These are phyloP conservation scores for Przewalskia tangutica DNA, from an alignment of 257 asterid species.

Conservation along the genomic window DNA sequence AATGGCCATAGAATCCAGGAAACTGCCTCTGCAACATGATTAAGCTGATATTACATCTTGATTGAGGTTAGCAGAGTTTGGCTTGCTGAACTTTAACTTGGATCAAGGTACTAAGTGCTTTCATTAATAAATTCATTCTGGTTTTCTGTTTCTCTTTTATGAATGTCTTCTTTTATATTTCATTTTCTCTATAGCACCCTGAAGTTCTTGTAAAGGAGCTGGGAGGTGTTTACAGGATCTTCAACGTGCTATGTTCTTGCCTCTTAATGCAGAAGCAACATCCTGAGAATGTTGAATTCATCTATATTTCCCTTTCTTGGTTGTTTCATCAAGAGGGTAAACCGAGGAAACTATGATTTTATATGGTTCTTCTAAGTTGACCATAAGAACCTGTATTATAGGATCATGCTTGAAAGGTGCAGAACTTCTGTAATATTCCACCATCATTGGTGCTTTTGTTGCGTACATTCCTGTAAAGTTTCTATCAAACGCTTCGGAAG, in stretches of 20 bases:
- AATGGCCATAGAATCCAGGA: neutral
- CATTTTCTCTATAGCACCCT: neutral
- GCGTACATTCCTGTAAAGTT: neutral
- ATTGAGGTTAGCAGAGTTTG: neutral
- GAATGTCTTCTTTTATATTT: neutral
- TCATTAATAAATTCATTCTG: neutral
- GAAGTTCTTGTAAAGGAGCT: neutral
- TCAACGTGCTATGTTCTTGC: neutral
- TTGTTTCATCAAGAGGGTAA: neutral
- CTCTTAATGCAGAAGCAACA: neutral
- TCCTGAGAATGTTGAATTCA: neutral
- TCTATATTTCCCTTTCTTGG: neutral
- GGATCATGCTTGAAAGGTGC: neutral
- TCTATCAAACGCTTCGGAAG: neutral
- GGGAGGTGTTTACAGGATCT: neutral
- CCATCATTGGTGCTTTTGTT: neutral
- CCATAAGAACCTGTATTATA: neutral
- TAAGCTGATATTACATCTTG: neutral
- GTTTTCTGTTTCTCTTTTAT: neutral
- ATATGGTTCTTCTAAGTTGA: neutral
- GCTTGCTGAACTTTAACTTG: neutral
- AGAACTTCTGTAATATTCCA: neutral
- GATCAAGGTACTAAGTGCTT: neutral
- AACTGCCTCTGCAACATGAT: neutral
- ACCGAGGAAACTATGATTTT: neutral